Evolutionary conservation across 179 eudicot genomes (phyloP).

Genomic region (Pouteria campechiana): DNA sequence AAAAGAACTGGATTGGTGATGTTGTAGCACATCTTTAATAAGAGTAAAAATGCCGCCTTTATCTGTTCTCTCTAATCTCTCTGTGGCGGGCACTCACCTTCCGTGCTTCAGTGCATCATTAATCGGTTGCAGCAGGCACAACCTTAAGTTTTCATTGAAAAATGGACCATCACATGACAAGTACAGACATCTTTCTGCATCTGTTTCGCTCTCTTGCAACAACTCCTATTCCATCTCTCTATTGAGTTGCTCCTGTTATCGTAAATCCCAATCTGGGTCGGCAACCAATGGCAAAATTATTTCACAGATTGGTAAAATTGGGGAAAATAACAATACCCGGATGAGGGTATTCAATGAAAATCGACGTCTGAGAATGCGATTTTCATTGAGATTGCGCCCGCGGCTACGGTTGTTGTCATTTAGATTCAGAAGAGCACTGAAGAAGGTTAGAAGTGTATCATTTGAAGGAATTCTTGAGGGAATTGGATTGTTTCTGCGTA

Average conservation of each 20-base stretch:
- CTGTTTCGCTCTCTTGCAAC: conserved; percentile 14
- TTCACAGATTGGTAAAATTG: conserved; percentile 23
- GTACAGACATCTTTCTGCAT: conserved; percentile 14
- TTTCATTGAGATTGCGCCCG: conserved; percentile 57
- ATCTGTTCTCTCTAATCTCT: too few relatives aligned
- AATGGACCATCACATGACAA: too few relatives aligned
- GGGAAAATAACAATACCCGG: conserved; percentile 19
- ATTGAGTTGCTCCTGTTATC: conserved; percentile 14
- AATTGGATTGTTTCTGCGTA: conserved; percentile 51
- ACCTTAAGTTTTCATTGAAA: too few relatives aligned
- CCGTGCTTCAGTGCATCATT: too few relatives aligned
- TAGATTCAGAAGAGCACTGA: conserved; percentile 45
- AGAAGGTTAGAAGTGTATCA: too few relatives aligned
- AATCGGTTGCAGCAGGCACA: too few relatives aligned
- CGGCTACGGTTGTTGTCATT: conserved; percentile 47
- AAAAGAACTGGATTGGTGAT: too few relatives aligned
- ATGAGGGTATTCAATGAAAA: conserved; percentile 22
- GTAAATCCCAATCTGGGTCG: conserved; percentile 17
- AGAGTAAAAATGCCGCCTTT: too few relatives aligned
- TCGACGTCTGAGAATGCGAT: conserved; percentile 27
- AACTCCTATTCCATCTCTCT: conserved; percentile 19
- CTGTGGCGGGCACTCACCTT: too few relatives aligned
- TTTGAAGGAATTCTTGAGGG: conserved; percentile 41
- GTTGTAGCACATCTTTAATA: too few relatives aligned
- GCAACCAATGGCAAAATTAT: conserved; percentile 19